Evolutionary conservation across 805 yeast species (phyloP).

Genomic region (Pichia phayaonensis): DNA sequence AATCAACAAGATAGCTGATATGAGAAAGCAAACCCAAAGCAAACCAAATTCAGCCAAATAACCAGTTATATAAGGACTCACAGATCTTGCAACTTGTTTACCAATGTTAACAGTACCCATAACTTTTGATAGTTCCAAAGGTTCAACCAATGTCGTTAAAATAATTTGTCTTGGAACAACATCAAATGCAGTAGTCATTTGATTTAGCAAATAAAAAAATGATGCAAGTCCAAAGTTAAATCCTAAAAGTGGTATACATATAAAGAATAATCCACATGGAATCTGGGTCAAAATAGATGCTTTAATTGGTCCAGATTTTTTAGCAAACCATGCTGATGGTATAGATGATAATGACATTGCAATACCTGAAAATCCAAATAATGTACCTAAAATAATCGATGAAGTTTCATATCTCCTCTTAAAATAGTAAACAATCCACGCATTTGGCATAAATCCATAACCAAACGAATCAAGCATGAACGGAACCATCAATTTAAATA

Average conservation of each 20-base stretch:
- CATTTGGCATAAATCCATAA: slow-evolving; percentile 78
- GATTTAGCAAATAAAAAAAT: slow-evolving; percentile 43
- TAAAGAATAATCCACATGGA: slow-evolving; percentile 65
- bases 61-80: slow-evolving; percentile 81
- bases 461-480: slow-evolving; percentile 87
- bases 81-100: slow-evolving; percentile 74
- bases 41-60: slow-evolving; percentile 45
- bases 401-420: slow-evolving; percentile 45
- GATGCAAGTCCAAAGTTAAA: slow-evolving; percentile 36
- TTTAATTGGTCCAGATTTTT: slow-evolving; percentile 65
- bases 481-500: slow-evolving; percentile 44
- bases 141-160: slow-evolving; percentile 55
- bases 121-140: slow-evolving; percentile 61
- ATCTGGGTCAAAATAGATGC: slow-evolving; percentile 70
- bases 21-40: slow-evolving; percentile 44
- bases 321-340: slow-evolving; percentile 68
- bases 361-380: slow-evolving; percentile 59
- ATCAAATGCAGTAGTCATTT: slow-evolving; percentile 72
- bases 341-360: slow-evolving; percentile 62
- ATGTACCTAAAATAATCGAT: slow-evolving; percentile 53
- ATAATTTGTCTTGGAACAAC: slow-evolving; percentile 86
- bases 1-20: slow-evolving; percentile 45
- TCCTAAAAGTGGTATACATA: slow-evolving; percentile 42
- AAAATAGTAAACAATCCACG: slow-evolving; percentile 85
- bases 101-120: slow-evolving; percentile 84